A percentile compares a stretch with the other conserved stretches of the same genome.
These are phyloP conservation scores for Tricholomella constricta DNA, from an alignment of 768 basidiomycete genomes.

Conservation along the genomic window DNA sequence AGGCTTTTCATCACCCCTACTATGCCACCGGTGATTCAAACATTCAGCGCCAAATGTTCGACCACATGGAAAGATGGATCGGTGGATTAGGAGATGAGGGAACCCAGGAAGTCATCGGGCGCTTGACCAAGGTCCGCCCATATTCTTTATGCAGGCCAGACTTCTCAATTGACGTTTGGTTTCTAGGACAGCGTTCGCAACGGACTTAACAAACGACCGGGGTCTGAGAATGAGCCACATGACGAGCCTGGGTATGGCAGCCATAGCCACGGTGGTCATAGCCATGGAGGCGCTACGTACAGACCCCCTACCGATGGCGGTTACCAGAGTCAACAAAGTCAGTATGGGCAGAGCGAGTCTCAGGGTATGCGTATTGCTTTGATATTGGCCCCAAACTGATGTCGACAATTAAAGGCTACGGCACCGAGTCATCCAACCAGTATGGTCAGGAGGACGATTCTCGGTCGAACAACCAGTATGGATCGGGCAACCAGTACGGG, in stretches of 20 bases:
- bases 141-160: background rate
- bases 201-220: conserved; percentile 58
- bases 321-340: conserved; percentile 10
- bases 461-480: conserved; percentile 3
- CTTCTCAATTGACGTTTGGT: background rate
- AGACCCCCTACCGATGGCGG: conserved; percentile 13
- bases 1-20: conserved; percentile 73
- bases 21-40: conserved; percentile 54
- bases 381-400: background rate
- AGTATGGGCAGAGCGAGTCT: too few relatives aligned
- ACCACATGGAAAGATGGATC: conserved; percentile 55
- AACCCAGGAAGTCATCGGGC: conserved; percentile 42
- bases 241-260: conserved; percentile 34
- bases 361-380: conserved; percentile 1
- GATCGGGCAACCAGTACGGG: conserved; percentile 3
- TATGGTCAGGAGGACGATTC: conserved; percentile 5
- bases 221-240: conserved; percentile 42
- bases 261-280: conserved; percentile 18
- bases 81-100: conserved; percentile 47
- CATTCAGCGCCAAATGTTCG: conserved; percentile 64
- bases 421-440: background rate
- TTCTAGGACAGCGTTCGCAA: conserved; percentile 53
- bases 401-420: background rate
- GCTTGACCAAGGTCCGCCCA: conserved; percentile 54
- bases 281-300: conserved; percentile 10